phyloP scores from a whole-genome alignment of 768 basidiomycete species.

The Lactarius pseudohatsudake region DNA sequence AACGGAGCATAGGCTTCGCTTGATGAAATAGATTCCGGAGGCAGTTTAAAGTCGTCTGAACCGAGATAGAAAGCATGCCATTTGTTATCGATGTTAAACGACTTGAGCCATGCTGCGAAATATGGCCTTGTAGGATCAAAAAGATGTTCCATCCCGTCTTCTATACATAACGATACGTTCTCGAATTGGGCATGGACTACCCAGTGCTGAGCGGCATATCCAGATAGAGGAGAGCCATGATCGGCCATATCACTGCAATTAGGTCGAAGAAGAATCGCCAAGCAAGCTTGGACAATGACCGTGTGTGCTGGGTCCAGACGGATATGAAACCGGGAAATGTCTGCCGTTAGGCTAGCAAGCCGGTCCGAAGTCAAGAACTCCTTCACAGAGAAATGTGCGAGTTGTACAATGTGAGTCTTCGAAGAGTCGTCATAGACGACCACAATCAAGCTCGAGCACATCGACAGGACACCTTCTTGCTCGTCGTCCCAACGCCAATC shows the following conservation, averaged over 20 bases:
- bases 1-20: neutral
- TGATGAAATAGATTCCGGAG: no score
- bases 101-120: neutral
- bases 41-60: no score
- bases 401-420: neutral
- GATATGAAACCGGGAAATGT: neutral
- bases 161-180: neutral
- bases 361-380: slow-evolving; percentile 5
- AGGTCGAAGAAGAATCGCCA: neutral
- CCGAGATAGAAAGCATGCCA: neutral
- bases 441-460: no score
- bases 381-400: neutral
- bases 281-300: neutral
- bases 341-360: neutral
- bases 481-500: no score
- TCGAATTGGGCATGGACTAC: neutral
- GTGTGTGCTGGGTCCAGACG: neutral
- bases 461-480: no score
- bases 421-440: no score
- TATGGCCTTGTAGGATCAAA: neutral
- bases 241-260: no score
- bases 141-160: neutral
- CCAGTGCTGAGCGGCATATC: neutral
- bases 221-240: neutral
- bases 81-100: neutral